Conservation (phyloP, 2,329 filamentous ascomycete genomes). For the Ceratocystis albifundus region DNA sequence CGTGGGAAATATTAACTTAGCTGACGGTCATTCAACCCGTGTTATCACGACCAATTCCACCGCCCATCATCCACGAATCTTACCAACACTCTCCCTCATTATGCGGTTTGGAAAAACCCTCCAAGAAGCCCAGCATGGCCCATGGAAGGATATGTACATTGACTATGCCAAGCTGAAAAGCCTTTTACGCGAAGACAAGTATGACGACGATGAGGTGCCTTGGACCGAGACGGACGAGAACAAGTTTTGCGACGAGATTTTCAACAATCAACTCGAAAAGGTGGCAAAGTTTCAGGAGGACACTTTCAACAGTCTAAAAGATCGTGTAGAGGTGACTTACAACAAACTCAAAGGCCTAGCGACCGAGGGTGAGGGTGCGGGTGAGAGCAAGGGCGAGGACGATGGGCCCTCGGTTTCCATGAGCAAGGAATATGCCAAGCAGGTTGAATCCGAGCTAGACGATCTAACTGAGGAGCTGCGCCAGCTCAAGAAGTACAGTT, state of each 20-base stretch:
- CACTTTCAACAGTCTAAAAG: constrained; percentile 50
- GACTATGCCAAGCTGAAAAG: constrained; percentile 90
- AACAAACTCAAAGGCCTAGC: constrained; percentile 71
- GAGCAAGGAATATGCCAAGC: constrained; percentile 46
- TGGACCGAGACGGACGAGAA: constrained; percentile 96
- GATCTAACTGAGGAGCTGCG: constrained; percentile 79
- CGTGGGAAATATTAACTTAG: background rate
- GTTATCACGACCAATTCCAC: background rate
- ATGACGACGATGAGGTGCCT: constrained; percentile 48
- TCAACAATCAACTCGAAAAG: constrained; percentile 91
- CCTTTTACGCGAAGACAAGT: constrained; percentile 65
- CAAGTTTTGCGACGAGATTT: constrained; percentile 84
- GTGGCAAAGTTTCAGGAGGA: constrained; percentile 79
- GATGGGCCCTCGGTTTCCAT: constrained; percentile 32
- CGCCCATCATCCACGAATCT: background rate
- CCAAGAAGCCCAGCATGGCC: constrained; percentile 63
- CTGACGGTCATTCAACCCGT: background rate
- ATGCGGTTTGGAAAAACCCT: constrained; percentile 96
- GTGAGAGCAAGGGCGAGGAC: constrained; percentile 39
- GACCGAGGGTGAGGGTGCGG: constrained; percentile 49
- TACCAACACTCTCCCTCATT: constrained; percentile 25
- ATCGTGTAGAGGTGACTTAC: constrained; percentile 44
- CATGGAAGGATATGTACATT: constrained; percentile 90
- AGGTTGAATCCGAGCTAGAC: constrained; percentile 71
- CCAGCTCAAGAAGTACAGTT: constrained; percentile 88